phyloP scores from a whole-genome alignment of 2,329 filamentous ascomycete genomes.

The Diaporthe citriasiana region DNA sequence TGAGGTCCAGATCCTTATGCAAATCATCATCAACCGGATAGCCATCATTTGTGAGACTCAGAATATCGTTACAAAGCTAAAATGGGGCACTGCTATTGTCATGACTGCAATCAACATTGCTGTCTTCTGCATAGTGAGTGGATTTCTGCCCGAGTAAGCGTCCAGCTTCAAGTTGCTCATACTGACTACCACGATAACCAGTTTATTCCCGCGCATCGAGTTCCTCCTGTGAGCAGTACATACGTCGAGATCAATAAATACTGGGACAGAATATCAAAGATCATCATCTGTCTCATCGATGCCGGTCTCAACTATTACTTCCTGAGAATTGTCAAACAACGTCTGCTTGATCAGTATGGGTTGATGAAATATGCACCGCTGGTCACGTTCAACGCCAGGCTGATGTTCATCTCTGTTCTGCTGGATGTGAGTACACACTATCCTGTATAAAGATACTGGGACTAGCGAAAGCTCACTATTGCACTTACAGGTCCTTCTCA shows the following conservation, averaged over 20 bases:
- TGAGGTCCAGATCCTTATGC: slow-evolving; percentile 65
- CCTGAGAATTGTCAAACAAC: slow-evolving; percentile 59
- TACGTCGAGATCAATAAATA: slow-evolving; percentile 58
- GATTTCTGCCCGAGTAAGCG: neutral
- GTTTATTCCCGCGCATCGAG: slow-evolving; percentile 60
- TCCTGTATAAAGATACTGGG: neutral
- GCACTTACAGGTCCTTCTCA: slow-evolving; percentile 47
- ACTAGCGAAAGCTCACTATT: neutral
- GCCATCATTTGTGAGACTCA: slow-evolving; percentile 61
- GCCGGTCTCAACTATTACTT: slow-evolving; percentile 68
- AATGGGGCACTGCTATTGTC: slow-evolving; percentile 60
- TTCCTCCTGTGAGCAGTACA: slow-evolving; percentile 55
- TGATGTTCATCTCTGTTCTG: slow-evolving; percentile 63
- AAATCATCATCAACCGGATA: slow-evolving; percentile 69
- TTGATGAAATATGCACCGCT: slow-evolving; percentile 65
- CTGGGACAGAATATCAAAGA: slow-evolving; percentile 68
- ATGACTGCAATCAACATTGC: slow-evolving; percentile 66
- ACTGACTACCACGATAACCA: neutral
- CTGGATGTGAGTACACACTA: slow-evolving; percentile 58
- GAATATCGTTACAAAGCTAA: slow-evolving; percentile 55
- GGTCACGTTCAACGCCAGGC: slow-evolving; percentile 62
- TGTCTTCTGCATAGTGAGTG: slow-evolving; percentile 45
- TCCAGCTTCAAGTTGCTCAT: too few species aligned
- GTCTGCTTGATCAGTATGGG: slow-evolving; percentile 61
- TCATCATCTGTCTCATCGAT: slow-evolving; percentile 65